Evolutionary conservation across 352 stramenopile genomes (phyloP).

Genomic region (Phytophthora nicotianae): DNA sequence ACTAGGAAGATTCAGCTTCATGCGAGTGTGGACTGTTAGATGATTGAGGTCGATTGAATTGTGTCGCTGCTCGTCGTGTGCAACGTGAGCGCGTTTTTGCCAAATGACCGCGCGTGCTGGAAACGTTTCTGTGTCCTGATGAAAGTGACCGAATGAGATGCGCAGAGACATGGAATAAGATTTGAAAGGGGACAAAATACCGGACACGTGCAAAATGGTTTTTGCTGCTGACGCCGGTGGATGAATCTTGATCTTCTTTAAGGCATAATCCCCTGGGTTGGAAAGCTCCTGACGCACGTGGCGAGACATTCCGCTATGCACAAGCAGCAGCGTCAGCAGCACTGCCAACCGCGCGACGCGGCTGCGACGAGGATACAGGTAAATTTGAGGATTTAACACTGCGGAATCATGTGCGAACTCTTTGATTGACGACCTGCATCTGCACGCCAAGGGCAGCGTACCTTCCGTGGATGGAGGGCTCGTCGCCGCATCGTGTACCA

Average conservation of each 20-base stretch:
- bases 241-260: conserved; percentile 8
- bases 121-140: conserved; percentile 16
- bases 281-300: conserved; percentile 17
- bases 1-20: conserved; percentile 44
- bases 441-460: conserved; percentile 30
- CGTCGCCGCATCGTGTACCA: conserved; percentile 50
- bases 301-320: conserved; percentile 26
- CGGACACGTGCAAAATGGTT: conserved; percentile 3
- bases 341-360: conserved; percentile 22
- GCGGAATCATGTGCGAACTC: not conserved
- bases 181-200: conserved; percentile 1
- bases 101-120: conserved; percentile 24
- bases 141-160: conserved; percentile 3
- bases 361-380: conserved; percentile 32
- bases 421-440: conserved; percentile 3
- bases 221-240: conserved; percentile 5
- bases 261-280: conserved; percentile 23
- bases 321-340: conserved; percentile 7
- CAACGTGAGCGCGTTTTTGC: conserved; percentile 24
- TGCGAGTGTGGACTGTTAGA: not conserved
- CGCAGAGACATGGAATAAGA: not conserved
- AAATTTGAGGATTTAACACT: conserved; percentile 14
- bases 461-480: conserved; percentile 62
- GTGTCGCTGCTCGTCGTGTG: conserved; percentile 6
- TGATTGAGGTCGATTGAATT: conserved; percentile 3